Conservation (phyloP, 2,329 filamentous ascomycete species). For the Trichoderma atroviride region DNA sequence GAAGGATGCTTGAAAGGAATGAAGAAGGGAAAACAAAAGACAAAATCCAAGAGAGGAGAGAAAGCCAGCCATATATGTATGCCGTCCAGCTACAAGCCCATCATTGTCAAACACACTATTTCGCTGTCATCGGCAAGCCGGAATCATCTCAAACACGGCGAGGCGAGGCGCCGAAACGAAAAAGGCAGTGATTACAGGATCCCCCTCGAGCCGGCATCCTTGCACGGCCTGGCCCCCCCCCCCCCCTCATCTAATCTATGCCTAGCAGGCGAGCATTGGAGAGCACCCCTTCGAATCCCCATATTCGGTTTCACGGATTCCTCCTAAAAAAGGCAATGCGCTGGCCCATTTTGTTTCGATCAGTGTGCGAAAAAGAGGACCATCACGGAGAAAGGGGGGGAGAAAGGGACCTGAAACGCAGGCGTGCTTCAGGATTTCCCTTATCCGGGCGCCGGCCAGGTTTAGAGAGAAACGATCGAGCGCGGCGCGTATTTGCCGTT, state of each 20-base stretch:
- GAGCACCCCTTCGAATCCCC: background rate
- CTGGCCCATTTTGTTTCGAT: constrained; percentile 15
- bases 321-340: background rate
- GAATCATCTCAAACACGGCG: constrained; percentile 24
- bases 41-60: constrained; percentile 14
- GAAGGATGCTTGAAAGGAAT: constrained; percentile 26
- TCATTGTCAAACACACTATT: constrained; percentile 17
- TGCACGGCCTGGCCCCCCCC: background rate
- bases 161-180: constrained; percentile 19
- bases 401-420: constrained; percentile 29
- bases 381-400: constrained; percentile 20
- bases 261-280: background rate
- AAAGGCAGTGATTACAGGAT: constrained; percentile 4
- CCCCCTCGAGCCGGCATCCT: background rate
- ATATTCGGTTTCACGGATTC: background rate
- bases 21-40: background rate
- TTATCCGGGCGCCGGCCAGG: background rate
- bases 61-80: constrained; percentile 27
- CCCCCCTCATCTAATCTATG: background rate
- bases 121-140: constrained; percentile 20
- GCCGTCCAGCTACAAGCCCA: background rate
- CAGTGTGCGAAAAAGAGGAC: background rate
- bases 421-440: constrained; percentile 31
- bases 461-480: constrained; percentile 2
- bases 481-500: constrained; percentile 7